Conservation (phyloP, 495 filamentous ascomycete genomes). For the Xylaria nigripes region DNA sequence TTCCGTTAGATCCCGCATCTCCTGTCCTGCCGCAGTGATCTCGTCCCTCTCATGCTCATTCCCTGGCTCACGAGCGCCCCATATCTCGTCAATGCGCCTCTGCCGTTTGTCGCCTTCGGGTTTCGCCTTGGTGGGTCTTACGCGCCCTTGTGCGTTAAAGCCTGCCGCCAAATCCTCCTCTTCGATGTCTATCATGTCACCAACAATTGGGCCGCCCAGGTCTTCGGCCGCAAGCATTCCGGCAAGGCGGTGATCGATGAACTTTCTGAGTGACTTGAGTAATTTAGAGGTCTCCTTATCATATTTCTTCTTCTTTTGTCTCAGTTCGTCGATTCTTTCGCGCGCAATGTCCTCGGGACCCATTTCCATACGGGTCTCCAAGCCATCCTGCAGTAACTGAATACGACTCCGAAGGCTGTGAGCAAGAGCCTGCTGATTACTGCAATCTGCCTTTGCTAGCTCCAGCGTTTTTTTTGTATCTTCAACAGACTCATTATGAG, state of each 20-base stretch:
- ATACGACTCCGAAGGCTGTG: constrained; percentile 37
- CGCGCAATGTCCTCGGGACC: constrained; percentile 49
- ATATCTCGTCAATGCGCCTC: constrained; percentile 66
- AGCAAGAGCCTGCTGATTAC: constrained; percentile 58
- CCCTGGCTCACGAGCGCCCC: constrained; percentile 35
- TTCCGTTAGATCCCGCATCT: constrained; percentile 60
- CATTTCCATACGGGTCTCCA: constrained; percentile 49
- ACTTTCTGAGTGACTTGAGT: constrained; percentile 56
- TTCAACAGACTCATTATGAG: constrained; percentile 47
- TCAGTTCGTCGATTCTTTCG: constrained; percentile 51
- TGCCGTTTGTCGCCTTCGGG: constrained; percentile 47
- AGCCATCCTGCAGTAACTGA: constrained; percentile 43
- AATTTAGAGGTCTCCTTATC: constrained; percentile 49
- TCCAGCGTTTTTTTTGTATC: constrained; percentile 46
- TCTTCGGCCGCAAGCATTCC: constrained; percentile 81
- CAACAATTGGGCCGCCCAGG: constrained; percentile 76
- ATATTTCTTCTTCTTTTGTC: constrained; percentile 47
- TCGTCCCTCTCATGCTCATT: constrained; percentile 36
- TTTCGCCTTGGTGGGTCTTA: constrained; percentile 50
- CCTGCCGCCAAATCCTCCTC: constrained; percentile 51
- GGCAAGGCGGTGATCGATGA: constrained; percentile 64
- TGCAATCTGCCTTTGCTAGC: constrained; percentile 50
- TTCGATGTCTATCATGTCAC: constrained; percentile 59
- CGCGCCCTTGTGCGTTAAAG: constrained; percentile 63
- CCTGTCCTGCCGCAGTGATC: constrained; percentile 53